phyloP scores from a whole-genome alignment of 768 basidiomycete species.

The Psilocybe tampanensis region DNA sequence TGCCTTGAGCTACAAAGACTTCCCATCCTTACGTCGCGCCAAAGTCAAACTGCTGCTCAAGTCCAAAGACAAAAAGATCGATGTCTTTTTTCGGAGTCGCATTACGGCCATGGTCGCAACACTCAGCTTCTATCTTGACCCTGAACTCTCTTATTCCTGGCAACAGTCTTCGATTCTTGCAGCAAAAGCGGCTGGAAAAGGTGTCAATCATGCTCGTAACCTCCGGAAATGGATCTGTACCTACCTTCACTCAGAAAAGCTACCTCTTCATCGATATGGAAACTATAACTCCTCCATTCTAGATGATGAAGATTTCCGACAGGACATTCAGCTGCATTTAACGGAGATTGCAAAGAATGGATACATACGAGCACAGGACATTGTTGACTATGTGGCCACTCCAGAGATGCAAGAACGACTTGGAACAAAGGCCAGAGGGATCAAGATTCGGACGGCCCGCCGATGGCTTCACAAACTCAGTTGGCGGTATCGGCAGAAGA shows the following conservation, averaged over 20 bases:
- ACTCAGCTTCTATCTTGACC: constrained; percentile 37
- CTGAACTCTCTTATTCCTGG: constrained; percentile 31
- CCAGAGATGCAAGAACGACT: constrained; percentile 25
- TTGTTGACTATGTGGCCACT: constrained; percentile 31
- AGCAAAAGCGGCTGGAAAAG: constrained; percentile 28
- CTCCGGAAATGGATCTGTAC: constrained; percentile 31
- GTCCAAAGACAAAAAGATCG: constrained; percentile 29
- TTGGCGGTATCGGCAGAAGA: constrained; percentile 27
- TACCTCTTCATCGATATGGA: constrained; percentile 29
- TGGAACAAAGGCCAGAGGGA: constrained; percentile 2
- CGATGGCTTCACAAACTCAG: constrained; percentile 35
- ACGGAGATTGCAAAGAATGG: constrained; percentile 23
- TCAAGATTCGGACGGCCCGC: constrained; percentile 25
- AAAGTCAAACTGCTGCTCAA: constrained; percentile 18
- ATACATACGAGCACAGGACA: constrained; percentile 28
- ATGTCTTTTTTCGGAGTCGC: constrained; percentile 29
- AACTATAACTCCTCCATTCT: constrained; percentile 23
- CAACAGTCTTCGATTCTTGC: constrained; percentile 28
- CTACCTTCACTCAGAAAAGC: constrained; percentile 18
- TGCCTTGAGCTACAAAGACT: constrained; percentile 20
- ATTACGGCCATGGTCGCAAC: constrained; percentile 33
- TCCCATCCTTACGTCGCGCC: constrained; percentile 19
- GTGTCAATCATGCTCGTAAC: constrained; percentile 27
- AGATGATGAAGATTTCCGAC: constrained; percentile 34
- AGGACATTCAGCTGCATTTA: constrained; percentile 29